phyloP scores from a whole-genome alignment of 805 yeast species.

The Myxozyma monticola region DNA sequence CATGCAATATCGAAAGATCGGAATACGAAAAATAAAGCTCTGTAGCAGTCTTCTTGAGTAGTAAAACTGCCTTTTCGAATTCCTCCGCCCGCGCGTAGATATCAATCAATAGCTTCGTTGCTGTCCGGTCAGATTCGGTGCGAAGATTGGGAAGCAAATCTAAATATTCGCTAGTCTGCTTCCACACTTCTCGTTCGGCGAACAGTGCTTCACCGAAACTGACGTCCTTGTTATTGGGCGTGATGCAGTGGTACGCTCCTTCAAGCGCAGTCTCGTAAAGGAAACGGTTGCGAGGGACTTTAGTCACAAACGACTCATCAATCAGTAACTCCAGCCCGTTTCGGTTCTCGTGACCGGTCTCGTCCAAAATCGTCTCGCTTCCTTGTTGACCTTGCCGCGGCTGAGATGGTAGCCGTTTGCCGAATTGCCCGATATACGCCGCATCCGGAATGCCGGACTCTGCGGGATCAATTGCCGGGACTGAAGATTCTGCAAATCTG shows the following conservation, averaged over 20 bases:
- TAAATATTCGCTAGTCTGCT: conserved; percentile 47
- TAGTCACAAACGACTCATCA: conserved; percentile 29
- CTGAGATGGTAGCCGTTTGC: not conserved
- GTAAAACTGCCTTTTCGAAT: conserved; percentile 14
- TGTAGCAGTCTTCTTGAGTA: conserved; percentile 3
- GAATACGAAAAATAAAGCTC: conserved; percentile 9
- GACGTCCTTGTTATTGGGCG: conserved; percentile 46
- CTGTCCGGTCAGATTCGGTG: conserved; percentile 14
- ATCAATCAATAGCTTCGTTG: conserved; percentile 13
- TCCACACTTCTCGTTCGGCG: conserved; percentile 74
- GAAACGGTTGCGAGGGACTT: conserved; percentile 47
- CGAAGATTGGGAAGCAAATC: not conserved
- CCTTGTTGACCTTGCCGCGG: not conserved
- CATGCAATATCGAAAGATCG: conserved; percentile 9
- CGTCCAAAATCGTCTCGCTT: conserved; percentile 11
- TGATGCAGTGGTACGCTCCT: conserved; percentile 52
- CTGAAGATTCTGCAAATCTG: conserved; percentile 44
- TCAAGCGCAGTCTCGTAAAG: conserved; percentile 62
- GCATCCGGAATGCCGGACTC: conserved; percentile 42
- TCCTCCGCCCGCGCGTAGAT: conserved; percentile 16
- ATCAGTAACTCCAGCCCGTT: not conserved
- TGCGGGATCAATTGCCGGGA: conserved; percentile 41
- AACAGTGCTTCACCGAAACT: conserved; percentile 67
- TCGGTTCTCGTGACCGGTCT: conserved; percentile 2
- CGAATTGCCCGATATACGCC: conserved; percentile 25